These are phyloP conservation scores for Pleoardoris graminearum DNA, from an alignment of 2,329 filamentous ascomycete genomes.

Conservation along the genomic window DNA sequence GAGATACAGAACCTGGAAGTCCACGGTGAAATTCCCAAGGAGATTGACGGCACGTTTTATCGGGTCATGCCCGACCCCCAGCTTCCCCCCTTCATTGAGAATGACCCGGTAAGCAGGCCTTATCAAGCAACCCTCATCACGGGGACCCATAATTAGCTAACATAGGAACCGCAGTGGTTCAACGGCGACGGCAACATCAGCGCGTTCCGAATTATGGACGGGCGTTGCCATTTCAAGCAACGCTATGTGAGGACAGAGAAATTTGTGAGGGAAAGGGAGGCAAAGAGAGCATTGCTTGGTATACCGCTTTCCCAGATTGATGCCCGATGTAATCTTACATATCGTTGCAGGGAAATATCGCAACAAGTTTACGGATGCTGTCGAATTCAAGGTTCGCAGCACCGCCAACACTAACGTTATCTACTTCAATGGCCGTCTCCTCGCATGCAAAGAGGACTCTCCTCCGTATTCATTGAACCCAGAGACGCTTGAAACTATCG, in stretches of 20 bases:
- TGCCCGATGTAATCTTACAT: no score
- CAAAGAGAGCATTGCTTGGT: slow-evolving; percentile 34
- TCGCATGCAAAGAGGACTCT: slow-evolving; percentile 22
- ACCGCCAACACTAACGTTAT: slow-evolving; percentile 35
- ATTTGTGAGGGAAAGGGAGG: slow-evolving; percentile 45
- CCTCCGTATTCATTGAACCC: slow-evolving; percentile 21
- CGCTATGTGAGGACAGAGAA: slow-evolving; percentile 49
- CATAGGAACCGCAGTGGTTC: slow-evolving; percentile 19
- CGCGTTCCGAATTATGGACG: slow-evolving; percentile 44
- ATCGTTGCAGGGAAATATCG: no score
- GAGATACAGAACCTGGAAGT: slow-evolving; percentile 16
- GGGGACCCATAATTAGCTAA: not conserved
- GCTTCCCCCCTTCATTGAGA: slow-evolving; percentile 18
- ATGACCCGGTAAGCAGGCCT: no score
- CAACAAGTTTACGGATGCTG: no score
- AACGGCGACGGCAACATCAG: slow-evolving; percentile 50
- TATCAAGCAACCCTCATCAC: not conserved
- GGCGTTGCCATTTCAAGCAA: slow-evolving; percentile 40
- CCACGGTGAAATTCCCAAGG: slow-evolving; percentile 15
- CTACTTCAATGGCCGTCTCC: slow-evolving; percentile 16
- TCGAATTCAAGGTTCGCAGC: no score
- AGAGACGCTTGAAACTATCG: slow-evolving; percentile 18
- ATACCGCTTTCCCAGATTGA: no score
- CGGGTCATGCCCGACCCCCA: slow-evolving; percentile 32
- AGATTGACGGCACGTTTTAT: slow-evolving; percentile 23